Conservation (phyloP, 2,329 filamentous ascomycete genomes). For the Paraphaeosphaeria minitans region DNA sequence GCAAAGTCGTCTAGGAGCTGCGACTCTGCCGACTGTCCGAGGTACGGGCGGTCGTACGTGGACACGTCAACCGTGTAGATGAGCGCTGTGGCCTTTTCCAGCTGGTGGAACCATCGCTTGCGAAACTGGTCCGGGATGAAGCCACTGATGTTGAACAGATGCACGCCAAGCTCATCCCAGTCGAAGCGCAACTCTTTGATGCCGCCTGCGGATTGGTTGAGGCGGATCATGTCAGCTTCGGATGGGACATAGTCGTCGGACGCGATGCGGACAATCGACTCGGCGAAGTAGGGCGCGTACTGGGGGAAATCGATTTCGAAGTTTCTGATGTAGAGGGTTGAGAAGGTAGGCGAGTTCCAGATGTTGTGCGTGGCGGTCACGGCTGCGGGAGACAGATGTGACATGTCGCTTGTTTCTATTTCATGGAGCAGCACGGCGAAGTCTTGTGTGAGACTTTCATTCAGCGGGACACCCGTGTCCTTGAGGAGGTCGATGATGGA, state of each 20-base stretch:
- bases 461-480: slow-evolving; percentile 40
- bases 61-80: slow-evolving; percentile 42
- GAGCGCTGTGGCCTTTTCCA: slow-evolving; percentile 39
- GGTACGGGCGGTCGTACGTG: slow-evolving; percentile 39
- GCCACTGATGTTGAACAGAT: slow-evolving; percentile 44
- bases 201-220: slow-evolving; percentile 35
- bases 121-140: slow-evolving; percentile 39
- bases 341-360: slow-evolving; percentile 39
- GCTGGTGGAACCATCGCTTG: slow-evolving; percentile 45
- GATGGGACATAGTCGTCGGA: slow-evolving; percentile 35
- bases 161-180: slow-evolving; percentile 43
- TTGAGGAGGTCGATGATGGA: slow-evolving; percentile 44
- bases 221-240: slow-evolving; percentile 43
- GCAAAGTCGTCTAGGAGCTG: slow-evolving; percentile 38
- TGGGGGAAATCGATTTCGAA: slow-evolving; percentile 46
- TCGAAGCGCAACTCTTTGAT: slow-evolving; percentile 44
- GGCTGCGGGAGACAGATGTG: slow-evolving; percentile 31
- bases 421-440: slow-evolving; percentile 43
- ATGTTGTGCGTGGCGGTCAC: slow-evolving; percentile 34
- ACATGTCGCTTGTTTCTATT: slow-evolving; percentile 36
- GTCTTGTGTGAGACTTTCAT: slow-evolving; percentile 30
- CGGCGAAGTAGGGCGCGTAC: slow-evolving; percentile 40
- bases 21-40: slow-evolving; percentile 32
- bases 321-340: slow-evolving; percentile 39
- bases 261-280: slow-evolving; percentile 35